phyloP scores from a whole-genome alignment of 2,329 filamentous ascomycete species.

The Nemania diffusa region DNA sequence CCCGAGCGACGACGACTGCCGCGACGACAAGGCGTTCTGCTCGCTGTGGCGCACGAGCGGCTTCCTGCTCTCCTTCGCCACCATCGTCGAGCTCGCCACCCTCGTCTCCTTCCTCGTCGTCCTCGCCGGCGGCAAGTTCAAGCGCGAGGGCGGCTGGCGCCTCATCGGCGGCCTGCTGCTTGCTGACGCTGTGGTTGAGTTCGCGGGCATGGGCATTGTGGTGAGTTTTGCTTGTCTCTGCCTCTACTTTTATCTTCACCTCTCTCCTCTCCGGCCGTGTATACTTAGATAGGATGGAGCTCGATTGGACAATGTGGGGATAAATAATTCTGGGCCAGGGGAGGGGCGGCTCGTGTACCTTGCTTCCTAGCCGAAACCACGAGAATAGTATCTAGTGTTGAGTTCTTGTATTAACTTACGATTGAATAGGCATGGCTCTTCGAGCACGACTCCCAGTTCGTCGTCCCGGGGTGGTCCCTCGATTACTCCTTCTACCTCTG shows the following conservation, averaged over 20 bases:
- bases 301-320: background rate
- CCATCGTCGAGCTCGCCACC: constrained; percentile 82
- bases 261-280: background rate
- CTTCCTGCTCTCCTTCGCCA: constrained; percentile 86
- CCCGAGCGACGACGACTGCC: constrained; percentile 74
- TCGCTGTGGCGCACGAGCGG: constrained; percentile 89
- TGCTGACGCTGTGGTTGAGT: constrained; percentile 74
- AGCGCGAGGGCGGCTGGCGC: constrained; percentile 85
- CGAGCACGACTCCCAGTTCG: constrained; percentile 85
- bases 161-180: constrained; percentile 74
- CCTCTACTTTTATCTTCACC: background rate
- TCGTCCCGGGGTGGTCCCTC: constrained; percentile 80
- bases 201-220: constrained; percentile 82
- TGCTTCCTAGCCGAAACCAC: background rate
- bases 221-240: constrained; percentile 62
- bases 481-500: constrained; percentile 82
- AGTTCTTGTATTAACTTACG: background rate
- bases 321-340: background rate
- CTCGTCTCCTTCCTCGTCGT: constrained; percentile 84
- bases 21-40: constrained; percentile 80
- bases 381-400: too few species aligned
- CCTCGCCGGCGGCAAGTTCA: constrained; percentile 79
- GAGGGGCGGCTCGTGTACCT: too few species aligned
- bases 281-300: background rate
- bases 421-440: constrained; percentile 77